Evolutionary conservation across 2,329 filamentous ascomycete genomes (phyloP).

Genomic region (Sarocladiaceae sp.): DNA sequence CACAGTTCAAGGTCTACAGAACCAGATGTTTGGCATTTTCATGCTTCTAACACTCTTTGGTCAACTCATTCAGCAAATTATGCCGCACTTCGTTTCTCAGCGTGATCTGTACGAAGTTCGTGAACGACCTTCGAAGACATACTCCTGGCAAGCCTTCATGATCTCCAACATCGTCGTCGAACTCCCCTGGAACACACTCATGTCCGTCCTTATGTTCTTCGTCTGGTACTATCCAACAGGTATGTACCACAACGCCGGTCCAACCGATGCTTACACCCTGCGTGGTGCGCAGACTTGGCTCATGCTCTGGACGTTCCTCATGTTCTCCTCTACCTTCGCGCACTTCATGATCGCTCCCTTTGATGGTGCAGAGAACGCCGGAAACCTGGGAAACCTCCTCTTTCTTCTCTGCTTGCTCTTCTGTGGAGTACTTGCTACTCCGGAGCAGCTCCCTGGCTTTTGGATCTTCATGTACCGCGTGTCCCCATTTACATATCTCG

Average conservation of each 20-base stretch:
- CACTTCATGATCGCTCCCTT: conserved; percentile 61
- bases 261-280: conserved; percentile 49
- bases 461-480: conserved; percentile 72
- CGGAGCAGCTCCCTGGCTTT: conserved; percentile 57
- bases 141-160: conserved; percentile 83
- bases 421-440: conserved; percentile 58
- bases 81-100: conserved; percentile 82
- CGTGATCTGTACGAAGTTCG: conserved; percentile 79
- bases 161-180: conserved; percentile 79
- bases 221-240: conserved; percentile 77
- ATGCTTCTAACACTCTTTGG: conserved; percentile 79
- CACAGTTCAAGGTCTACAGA: conserved; percentile 73
- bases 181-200: conserved; percentile 76
- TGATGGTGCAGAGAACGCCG: conserved; percentile 60
- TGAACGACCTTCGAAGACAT: conserved; percentile 78
- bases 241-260: conserved; percentile 60
- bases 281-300: conserved; percentile 66
- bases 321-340: conserved; percentile 66
- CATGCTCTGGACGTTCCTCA: conserved; percentile 59
- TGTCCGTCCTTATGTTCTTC: conserved; percentile 61
- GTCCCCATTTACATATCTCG: conserved; percentile 48
- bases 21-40: conserved; percentile 84
- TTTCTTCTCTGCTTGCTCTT: conserved; percentile 64
- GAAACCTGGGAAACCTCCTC: conserved; percentile 62
- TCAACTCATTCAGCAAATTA: conserved; percentile 72